A percentile compares a stretch with the other conserved stretches of the same genome.
Evolutionary conservation across 441 rosid genomes (phyloP).

Genomic region (Eruca vesicaria): DNA sequence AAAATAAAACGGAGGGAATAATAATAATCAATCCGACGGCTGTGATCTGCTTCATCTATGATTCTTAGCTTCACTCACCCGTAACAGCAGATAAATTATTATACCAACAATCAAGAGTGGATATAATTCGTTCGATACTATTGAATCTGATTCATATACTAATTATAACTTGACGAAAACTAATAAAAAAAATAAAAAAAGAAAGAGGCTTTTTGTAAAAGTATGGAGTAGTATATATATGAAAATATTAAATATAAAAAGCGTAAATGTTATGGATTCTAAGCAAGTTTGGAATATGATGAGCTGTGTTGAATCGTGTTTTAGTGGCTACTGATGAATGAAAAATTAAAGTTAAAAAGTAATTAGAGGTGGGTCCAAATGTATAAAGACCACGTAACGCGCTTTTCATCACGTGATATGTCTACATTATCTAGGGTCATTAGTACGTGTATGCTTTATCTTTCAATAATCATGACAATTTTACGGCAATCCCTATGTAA

Average conservation of each 20-base stretch:
- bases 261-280: conserved; percentile 15
- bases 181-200: neutral
- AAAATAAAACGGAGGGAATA: too few relatives aligned
- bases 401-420: conserved; percentile 37
- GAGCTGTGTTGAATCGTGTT: conserved; percentile 30
- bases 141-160: conserved; percentile 22
- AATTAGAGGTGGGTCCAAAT: conserved; percentile 29
- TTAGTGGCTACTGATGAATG: conserved; percentile 12
- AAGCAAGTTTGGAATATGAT: conserved; percentile 39
- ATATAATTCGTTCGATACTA: conserved; percentile 15
- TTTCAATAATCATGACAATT: conserved; percentile 7
- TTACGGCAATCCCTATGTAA: conserved; percentile 25
- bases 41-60: conserved; percentile 6
- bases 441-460: conserved; percentile 28
- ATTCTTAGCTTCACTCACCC: conserved; percentile 33
- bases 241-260: neutral
- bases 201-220: neutral
- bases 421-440: conserved; percentile 30
- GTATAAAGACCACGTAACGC: conserved; percentile 34
- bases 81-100: conserved; percentile 8
- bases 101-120: conserved; percentile 1
- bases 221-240: neutral
- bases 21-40: conserved; percentile 31
- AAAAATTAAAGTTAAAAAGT: conserved; percentile 16
- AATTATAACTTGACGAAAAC: conserved; percentile 20